phyloP scores from a whole-genome alignment of 768 basidiomycete species.

The Termitomyces sp. region DNA sequence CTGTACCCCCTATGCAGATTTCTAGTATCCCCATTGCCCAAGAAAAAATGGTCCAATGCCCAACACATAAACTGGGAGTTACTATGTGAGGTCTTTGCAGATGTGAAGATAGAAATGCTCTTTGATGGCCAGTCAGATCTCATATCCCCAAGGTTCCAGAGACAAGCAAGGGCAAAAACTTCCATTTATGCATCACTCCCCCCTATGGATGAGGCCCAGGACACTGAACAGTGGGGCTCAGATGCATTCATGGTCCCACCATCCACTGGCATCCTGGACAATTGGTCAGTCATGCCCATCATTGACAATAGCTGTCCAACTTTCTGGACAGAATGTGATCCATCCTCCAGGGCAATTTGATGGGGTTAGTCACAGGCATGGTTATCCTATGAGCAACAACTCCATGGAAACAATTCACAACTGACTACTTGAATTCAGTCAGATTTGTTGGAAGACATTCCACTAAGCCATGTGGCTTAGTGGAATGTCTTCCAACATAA shows the following conservation, averaged over 20 bases:
- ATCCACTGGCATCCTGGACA: not conserved
- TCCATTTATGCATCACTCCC: not conserved
- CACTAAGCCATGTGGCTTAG: too few species aligned
- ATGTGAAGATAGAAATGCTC: not conserved
- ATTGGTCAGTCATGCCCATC: not conserved
- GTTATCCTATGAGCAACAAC: too few species aligned
- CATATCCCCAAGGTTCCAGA: not conserved
- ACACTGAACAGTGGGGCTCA: not conserved
- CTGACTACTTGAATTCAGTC: not conserved
- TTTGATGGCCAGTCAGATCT: not conserved
- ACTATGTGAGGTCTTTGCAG: not conserved
- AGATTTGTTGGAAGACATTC: too few species aligned
- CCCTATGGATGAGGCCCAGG: accelerated
- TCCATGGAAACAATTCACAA: not conserved
- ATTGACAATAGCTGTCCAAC: too few species aligned
- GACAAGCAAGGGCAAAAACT: not conserved
- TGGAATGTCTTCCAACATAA: too few species aligned
- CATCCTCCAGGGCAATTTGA: not conserved
- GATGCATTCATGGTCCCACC: not conserved
- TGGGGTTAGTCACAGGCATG: not conserved
- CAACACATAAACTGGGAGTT: not conserved
- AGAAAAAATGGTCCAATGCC: not conserved
- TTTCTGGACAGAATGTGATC: not conserved
- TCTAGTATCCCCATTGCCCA: too few species aligned
- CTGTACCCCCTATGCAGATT: slow-evolving; percentile 5